Conservation (phyloP, 192 early-diverging fungal genomes). For the Coemansia sp. region DNA sequence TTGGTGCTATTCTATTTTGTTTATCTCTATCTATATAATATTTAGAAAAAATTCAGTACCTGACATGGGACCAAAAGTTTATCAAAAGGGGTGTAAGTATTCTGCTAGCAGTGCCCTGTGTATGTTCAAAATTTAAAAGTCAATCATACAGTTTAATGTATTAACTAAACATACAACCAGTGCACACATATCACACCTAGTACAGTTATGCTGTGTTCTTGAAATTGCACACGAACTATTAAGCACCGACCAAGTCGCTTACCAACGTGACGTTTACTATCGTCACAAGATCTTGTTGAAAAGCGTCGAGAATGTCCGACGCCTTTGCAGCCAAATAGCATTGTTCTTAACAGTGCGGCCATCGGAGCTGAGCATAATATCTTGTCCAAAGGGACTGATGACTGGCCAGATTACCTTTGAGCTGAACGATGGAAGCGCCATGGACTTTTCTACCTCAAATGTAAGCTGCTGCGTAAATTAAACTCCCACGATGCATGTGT, state of each 20-base stretch:
- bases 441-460: slow-evolving; percentile 15
- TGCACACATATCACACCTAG: background rate
- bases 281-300: slow-evolving; percentile 27
- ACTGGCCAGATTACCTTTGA: slow-evolving; percentile 28
- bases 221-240: slow-evolving; percentile 23
- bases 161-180: background rate
- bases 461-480: slow-evolving; percentile 12
- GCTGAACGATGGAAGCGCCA: slow-evolving; percentile 16
- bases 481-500: background rate
- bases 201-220: slow-evolving; percentile 22
- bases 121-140: background rate
- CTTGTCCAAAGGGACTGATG: slow-evolving; percentile 41
- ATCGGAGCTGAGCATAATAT: slow-evolving; percentile 33
- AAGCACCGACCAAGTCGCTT: slow-evolving; percentile 27
- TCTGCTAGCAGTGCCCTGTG: background rate
- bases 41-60: background rate
- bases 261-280: slow-evolving; percentile 48
- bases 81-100: slow-evolving; percentile 20
- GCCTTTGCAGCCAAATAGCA: slow-evolving; percentile 28
- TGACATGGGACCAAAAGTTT: background rate
- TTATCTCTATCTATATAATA: background rate
- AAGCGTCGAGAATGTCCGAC: slow-evolving; percentile 38
- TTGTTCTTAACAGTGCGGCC: slow-evolving; percentile 21
- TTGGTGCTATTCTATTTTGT: background rate
- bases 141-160: background rate